Evolutionary conservation across 352 stramenopile species (phyloP).

Genomic region (Hyaloperonospora arabidopsidis): DNA sequence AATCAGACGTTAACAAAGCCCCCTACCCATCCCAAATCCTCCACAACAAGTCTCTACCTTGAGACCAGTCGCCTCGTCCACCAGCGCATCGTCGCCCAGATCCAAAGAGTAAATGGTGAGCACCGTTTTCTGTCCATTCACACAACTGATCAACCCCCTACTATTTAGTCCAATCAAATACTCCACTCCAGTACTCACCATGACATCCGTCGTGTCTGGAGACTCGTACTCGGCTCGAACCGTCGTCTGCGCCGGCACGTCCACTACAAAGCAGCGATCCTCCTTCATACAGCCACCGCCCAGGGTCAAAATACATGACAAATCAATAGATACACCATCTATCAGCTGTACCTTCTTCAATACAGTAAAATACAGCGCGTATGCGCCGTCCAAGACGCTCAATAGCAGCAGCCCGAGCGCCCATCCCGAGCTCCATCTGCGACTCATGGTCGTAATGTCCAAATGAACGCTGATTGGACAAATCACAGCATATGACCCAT

Average conservation of each 20-base stretch:
- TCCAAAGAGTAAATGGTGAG: slow-evolving; percentile 56
- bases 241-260: slow-evolving; percentile 65
- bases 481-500: slow-evolving; percentile 6
- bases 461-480: slow-evolving; percentile 11
- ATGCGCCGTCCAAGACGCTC: slow-evolving; percentile 6
- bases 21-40: no score
- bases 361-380: slow-evolving; percentile 62
- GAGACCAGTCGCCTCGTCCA: slow-evolving; percentile 43
- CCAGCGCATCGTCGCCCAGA: slow-evolving; percentile 31
- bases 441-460: neutral
- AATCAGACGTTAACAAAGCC: neutral
- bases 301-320: no score
- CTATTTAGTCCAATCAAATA: no score
- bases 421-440: no score
- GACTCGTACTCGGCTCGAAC: slow-evolving; percentile 81
- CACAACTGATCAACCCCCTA: neutral
- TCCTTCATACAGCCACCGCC: slow-evolving; percentile 19
- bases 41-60: slow-evolving; percentile 37
- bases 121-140: slow-evolving; percentile 43
- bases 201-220: slow-evolving; percentile 69
- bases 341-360: slow-evolving; percentile 25
- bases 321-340: neutral
- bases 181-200: slow-evolving; percentile 26
- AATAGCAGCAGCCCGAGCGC: slow-evolving; percentile 20
- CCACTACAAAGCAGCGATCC: slow-evolving; percentile 72